These are phyloP conservation scores for Purshia tridentata DNA, from an alignment of 306 rosid species.

Conservation along the genomic window DNA sequence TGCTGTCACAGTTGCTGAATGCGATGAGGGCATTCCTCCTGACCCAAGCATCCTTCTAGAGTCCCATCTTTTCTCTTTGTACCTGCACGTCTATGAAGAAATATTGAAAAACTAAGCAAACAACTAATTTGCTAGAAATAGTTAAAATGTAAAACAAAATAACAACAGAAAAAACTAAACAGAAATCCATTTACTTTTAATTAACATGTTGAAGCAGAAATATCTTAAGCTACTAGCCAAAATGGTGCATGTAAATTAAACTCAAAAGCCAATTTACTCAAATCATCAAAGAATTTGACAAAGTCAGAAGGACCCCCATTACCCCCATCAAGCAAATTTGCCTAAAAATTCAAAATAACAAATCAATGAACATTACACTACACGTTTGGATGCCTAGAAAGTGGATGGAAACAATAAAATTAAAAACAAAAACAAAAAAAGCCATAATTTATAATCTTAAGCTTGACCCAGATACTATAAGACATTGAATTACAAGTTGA, in stretches of 20 bases:
- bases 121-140: not conserved
- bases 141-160: not conserved
- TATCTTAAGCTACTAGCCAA: not conserved
- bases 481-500: not conserved
- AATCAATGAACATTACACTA: not conserved
- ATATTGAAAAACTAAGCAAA: conserved; percentile 3
- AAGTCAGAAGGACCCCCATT: not conserved
- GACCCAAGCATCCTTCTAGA: conserved; percentile 54
- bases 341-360: not conserved
- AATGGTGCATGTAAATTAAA: not conserved
- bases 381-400: not conserved
- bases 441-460: not conserved
- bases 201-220: not conserved
- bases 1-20: conserved; percentile 46
- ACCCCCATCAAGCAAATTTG: conserved; percentile 8
- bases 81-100: conserved; percentile 37
- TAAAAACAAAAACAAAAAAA: not conserved
- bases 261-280: not conserved
- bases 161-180: not conserved
- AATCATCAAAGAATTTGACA: not conserved
- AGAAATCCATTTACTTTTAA: not conserved
- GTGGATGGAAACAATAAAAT: not conserved
- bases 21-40: conserved; percentile 58
- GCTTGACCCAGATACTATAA: not conserved
- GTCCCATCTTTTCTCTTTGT: conserved; percentile 53